phyloP scores from a whole-genome alignment of 768 basidiomycete species.

The Phlebiopsis gigantea region DNA sequence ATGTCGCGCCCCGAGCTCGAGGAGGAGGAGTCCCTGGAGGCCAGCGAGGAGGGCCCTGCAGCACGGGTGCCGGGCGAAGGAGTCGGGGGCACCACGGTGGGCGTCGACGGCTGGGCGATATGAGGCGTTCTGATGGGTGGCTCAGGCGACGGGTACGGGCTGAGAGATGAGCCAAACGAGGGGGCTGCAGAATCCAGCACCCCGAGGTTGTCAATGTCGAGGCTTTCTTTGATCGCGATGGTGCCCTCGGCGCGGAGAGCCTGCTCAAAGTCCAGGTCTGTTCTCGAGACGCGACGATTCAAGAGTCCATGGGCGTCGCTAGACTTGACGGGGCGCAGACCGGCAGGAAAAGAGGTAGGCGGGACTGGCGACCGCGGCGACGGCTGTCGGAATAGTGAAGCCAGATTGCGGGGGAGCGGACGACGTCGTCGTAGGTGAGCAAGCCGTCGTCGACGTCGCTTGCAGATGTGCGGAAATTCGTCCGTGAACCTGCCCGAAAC shows the following conservation, averaged over 20 bases:
- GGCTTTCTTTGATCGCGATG: slow-evolving; percentile 61
- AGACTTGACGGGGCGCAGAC: slow-evolving; percentile 54
- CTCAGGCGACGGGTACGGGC: slow-evolving; percentile 38
- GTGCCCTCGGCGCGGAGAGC: slow-evolving; percentile 65
- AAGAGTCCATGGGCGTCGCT: slow-evolving; percentile 36
- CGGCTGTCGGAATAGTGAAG: slow-evolving; percentile 54
- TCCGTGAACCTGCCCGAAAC: neutral
- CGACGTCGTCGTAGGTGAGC: slow-evolving; percentile 4
- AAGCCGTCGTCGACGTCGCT: neutral
- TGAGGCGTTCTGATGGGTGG: slow-evolving; percentile 34
- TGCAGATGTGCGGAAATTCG: neutral
- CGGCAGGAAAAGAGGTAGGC: slow-evolving; percentile 38
- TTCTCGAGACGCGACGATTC: slow-evolving; percentile 56
- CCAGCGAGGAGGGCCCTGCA: slow-evolving; percentile 27
- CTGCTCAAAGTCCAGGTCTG: slow-evolving; percentile 80
- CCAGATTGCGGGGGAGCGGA: slow-evolving; percentile 44
- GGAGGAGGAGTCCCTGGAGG: slow-evolving; percentile 38
- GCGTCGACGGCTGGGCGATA: slow-evolving; percentile 47
- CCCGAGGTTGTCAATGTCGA: slow-evolving; percentile 66
- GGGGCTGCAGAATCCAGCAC: slow-evolving; percentile 36
- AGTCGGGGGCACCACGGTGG: slow-evolving; percentile 62
- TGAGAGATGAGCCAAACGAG: slow-evolving; percentile 31
- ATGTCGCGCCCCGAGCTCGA: slow-evolving; percentile 50
- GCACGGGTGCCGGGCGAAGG: slow-evolving; percentile 41
- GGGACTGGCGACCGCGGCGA: slow-evolving; percentile 39